Base-by-base conservation (phyloP, 371 early-diverging fungal species). In the Gilbertella persicaria region DNA sequence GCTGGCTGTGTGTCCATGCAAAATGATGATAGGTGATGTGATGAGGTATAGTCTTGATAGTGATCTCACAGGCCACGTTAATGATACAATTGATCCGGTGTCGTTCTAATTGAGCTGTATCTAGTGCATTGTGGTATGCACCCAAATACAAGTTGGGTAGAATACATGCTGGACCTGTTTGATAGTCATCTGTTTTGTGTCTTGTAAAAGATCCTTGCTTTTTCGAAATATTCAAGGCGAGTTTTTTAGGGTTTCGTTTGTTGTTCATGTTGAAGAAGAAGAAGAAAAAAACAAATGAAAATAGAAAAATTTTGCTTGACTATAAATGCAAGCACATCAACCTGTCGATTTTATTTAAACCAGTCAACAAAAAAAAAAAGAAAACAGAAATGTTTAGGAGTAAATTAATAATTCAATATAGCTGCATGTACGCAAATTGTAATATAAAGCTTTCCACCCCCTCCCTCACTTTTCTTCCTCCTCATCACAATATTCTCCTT, bases 61-160 rank as follows among this genome's bases (percentile, higher is more conserved):
- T 37, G 12, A 89, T 75, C 57, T 91, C 92, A 29, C 78, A 65
- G 0, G 92, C 92, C 2, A 91, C 92, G 58, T 91, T 91, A 44
- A 91, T 55, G 21, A 91, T 78, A 33, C 69, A 69, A 2, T 70
- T 62, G 52, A 90, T 82, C 0, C 73, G 76, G 41, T 68, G 64
- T 5, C 44, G 39, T 7, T 51, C 39, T 5, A 91, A 62, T 42
- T 73, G 57, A 28, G 45, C 52, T 6, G 45, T 53, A 54, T 70
- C 66, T 20, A 56, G 51, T 4, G 85, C 88, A 50, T 82, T 88
- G 43, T 71, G 69, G 37, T 72, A 79, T 10, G 83, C 83, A n/a
- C 91, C 90, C 49, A 91, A 70, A 58, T 78, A 89, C 16, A 90
- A 71, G 38, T 78, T 74, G 29, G 87, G 86, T 51, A 91, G 68